Conservation (phyloP, 805 yeast species). For the Huiozyma sinensis region DNA sequence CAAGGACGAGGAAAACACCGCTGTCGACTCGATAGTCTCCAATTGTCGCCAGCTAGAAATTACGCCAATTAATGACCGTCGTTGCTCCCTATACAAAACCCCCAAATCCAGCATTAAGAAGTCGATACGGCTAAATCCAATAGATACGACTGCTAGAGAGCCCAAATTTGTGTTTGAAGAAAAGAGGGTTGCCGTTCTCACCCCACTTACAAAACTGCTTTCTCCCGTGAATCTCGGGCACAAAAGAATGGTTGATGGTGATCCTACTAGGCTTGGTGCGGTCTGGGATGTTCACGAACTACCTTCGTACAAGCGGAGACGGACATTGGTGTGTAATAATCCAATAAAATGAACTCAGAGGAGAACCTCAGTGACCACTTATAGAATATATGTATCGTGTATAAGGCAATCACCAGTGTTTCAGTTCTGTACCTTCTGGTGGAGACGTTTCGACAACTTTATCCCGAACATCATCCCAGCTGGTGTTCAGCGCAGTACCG, state of each 20-base stretch:
- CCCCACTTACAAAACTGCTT: constrained; percentile 1
- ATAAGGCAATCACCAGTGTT: constrained; percentile 32
- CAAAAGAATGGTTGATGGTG: too few relatives aligned
- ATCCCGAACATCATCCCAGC: constrained; percentile 78
- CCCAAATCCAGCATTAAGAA: background rate
- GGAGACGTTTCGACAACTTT: constrained; percentile 57
- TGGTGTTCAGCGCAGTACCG: constrained; percentile 88
- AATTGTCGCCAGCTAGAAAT: too few relatives aligned
- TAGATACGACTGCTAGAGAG: background rate
- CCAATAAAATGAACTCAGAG: too few relatives aligned
- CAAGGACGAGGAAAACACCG: too few relatives aligned
- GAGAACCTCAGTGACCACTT: too few relatives aligned
- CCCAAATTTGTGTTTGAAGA: background rate
- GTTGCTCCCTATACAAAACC: background rate
- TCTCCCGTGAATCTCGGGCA: constrained; percentile 1
- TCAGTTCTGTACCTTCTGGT: constrained; percentile 63
- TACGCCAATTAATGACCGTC: too few relatives aligned
- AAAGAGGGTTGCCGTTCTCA: background rate
- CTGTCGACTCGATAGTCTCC: too few relatives aligned
- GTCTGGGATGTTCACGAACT: too few relatives aligned
- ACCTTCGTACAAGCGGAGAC: too few relatives aligned
- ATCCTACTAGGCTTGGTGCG: too few relatives aligned
- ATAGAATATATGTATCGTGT: too few relatives aligned
- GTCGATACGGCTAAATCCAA: background rate
- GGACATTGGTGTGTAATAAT: too few relatives aligned